Evolutionary conservation across 805 yeast genomes (phyloP).

Genomic region (Candida takata): DNA sequence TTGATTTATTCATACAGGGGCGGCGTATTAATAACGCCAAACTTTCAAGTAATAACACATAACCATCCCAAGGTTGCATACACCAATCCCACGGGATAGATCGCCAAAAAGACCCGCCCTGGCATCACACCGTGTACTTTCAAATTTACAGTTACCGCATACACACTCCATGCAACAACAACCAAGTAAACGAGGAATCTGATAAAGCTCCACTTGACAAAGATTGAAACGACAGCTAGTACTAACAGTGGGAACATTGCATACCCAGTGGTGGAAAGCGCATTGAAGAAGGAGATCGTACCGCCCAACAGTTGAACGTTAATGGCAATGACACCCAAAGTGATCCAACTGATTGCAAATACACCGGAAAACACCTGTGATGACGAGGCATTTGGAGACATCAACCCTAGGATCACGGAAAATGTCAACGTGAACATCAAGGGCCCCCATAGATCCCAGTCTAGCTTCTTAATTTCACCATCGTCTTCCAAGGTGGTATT

Average conservation of each 20-base stretch:
- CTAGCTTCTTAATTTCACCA: constrained; percentile 26
- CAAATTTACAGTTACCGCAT: constrained; percentile 54
- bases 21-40: too few species aligned
- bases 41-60: constrained; percentile 48
- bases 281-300: constrained; percentile 57
- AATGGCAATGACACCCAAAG: constrained; percentile 51
- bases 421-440: constrained; percentile 51
- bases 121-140: constrained; percentile 58
- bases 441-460: constrained; percentile 72
- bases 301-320: constrained; percentile 60
- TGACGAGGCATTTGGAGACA: constrained; percentile 25
- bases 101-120: constrained; percentile 53
- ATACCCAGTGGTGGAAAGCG: constrained; percentile 65
- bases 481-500: constrained; percentile 21
- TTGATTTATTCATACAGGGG: too few species aligned
- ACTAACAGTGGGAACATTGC: constrained; percentile 58
- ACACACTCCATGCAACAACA: constrained; percentile 55
- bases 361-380: constrained; percentile 59
- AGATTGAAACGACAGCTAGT: constrained; percentile 42
- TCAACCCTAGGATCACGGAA: constrained; percentile 37
- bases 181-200: constrained; percentile 40
- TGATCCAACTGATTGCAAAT: constrained; percentile 57
- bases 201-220: constrained; percentile 41
- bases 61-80: constrained; percentile 61
- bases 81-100: constrained; percentile 59